Evolutionary conservation across 768 basidiomycete species (phyloP).

Genomic region (Podaxis rugospora): DNA sequence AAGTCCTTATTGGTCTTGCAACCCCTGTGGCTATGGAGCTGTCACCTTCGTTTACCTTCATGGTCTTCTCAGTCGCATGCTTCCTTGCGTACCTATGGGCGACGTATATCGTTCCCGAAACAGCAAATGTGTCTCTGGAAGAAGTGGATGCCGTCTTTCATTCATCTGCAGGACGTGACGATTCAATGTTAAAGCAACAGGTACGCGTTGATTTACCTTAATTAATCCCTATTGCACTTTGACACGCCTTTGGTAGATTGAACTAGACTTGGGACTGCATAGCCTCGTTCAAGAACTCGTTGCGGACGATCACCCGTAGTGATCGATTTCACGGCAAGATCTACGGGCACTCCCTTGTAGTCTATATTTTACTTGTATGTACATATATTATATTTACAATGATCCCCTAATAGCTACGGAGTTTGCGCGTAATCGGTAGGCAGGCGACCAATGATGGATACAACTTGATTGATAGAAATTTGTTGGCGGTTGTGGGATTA

Average conservation of each 20-base stretch:
- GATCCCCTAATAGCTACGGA: neutral
- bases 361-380: neutral
- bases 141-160: slow-evolving; percentile 70
- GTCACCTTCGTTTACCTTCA: slow-evolving; percentile 67
- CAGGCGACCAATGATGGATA: neutral
- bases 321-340: neutral
- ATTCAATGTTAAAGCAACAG: slow-evolving; percentile 44
- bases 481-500: slow-evolving; percentile 2
- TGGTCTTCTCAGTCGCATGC: slow-evolving; percentile 61
- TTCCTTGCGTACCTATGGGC: slow-evolving; percentile 69
- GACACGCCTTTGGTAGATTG: slow-evolving; percentile 39
- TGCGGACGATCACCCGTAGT: slow-evolving; percentile 10
- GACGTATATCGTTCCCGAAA: slow-evolving; percentile 67
- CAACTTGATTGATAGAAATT: neutral
- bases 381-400: neutral
- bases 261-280: slow-evolving; percentile 49
- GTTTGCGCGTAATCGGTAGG: neutral
- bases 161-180: slow-evolving; percentile 53
- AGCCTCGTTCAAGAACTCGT: slow-evolving; percentile 37
- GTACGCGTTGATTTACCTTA: slow-evolving; percentile 27
- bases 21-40: slow-evolving; percentile 62
- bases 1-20: slow-evolving; percentile 72
- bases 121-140: slow-evolving; percentile 70
- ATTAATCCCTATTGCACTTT: neutral
- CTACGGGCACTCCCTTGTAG: neutral